phyloP scores from a whole-genome alignment of 2,329 filamentous ascomycete genomes.

The Paraphaeosphaeria minitans region DNA sequence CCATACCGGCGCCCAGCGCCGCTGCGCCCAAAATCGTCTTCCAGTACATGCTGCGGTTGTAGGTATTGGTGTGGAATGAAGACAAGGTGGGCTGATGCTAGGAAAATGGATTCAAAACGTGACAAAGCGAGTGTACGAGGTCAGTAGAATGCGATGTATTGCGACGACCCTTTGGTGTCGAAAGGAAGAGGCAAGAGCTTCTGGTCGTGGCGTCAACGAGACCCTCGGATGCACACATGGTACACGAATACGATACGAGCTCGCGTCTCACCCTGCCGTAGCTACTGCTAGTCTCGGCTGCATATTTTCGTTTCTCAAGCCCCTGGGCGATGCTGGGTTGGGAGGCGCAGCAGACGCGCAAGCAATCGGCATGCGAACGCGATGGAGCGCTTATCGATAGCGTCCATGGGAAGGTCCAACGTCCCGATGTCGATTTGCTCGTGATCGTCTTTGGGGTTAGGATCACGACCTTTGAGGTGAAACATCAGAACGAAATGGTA shows the following conservation, averaged over 20 bases:
- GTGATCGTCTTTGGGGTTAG: not conserved
- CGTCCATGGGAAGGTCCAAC: not conserved
- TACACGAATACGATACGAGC: not conserved
- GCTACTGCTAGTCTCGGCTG: conserved; percentile 3
- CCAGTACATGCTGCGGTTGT: conserved; percentile 5
- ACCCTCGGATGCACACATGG: not conserved
- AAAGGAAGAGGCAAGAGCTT: not conserved
- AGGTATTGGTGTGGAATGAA: not conserved
- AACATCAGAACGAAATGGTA: not conserved
- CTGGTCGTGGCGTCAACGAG: not conserved
- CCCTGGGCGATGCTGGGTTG: not conserved
- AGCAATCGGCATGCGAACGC: not conserved
- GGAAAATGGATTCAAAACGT: not conserved
- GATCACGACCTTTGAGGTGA: not conserved
- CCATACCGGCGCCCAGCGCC: conserved; percentile 19
- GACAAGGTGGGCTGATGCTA: not conserved
- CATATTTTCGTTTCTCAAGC: not conserved
- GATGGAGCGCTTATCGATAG: not conserved
- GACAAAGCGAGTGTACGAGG: not conserved
- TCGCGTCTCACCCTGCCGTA: conserved; percentile 1
- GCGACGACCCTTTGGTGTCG: not conserved
- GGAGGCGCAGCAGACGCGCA: conserved; percentile 8
- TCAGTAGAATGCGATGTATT: not conserved
- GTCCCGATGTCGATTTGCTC: not conserved
- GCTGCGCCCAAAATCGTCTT: conserved; percentile 1